Base-by-base conservation (phyloP, 2,329 filamentous ascomycete genomes). In the Capronia americana region DNA sequence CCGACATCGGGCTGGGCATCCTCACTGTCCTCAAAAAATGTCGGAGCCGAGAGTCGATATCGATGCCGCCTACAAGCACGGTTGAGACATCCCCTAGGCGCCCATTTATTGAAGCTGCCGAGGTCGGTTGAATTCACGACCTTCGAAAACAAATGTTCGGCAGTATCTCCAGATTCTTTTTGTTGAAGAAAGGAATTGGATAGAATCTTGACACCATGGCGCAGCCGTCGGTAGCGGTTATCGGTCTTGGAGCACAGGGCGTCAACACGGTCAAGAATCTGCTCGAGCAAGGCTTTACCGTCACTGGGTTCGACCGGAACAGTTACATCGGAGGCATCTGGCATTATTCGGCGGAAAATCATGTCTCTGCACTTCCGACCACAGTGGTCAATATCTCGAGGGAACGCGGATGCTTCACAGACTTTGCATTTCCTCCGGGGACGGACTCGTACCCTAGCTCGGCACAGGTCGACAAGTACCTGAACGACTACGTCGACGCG, bases 221-320 rank as follows among this genome's bases (percentile, higher is more conserved):
- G 46, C 57, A 50, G 23, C 57, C 30, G 20, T 50, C 46, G 12
- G 44, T 24, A n/a, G 30, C 17, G 17, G 44, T 24, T 28, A 26
- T 34, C 14, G 46, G 30, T 14, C 44, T 50, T 17, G 63, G 64
- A 53, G 74, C 73, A 0, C 72, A 78, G 7, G 80, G 80, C 46
- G 74, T 81, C 11, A 73, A 77, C 24, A 74, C 80, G 14, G 73
- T 80, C 62, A 83, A 83, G 71, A 78, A 78, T 38, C 68, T 83
- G 23, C 72, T 78, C 1, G 80, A 83, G 64, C 79, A 81, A 72
- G 79, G 80, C 8, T 83, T 82, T 57, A 70, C 80, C 4, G 80
- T 77, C 5, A 75, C 77, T 1, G 81, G 77, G 2, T 83, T 83
- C 53, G 82, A 83, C 57, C 73, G 77, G 20, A 79, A 78, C 59